Evolutionary conservation across 1,284 basidiomycete genomes (phyloP).

Genomic region (Puccinia coronata): DNA sequence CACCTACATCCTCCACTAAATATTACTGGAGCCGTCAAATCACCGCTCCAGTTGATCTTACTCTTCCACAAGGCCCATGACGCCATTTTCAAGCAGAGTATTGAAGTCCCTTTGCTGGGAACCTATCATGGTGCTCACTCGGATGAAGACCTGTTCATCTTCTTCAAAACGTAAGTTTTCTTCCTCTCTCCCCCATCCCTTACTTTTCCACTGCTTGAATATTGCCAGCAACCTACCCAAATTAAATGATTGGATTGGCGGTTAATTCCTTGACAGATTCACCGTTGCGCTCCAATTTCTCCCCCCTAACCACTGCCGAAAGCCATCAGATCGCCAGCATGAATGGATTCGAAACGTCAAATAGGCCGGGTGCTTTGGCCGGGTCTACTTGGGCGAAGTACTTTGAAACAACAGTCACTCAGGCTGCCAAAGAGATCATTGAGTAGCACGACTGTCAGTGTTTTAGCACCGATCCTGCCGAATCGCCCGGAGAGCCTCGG

Average conservation of each 20-base stretch:
- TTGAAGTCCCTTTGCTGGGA: conserved; percentile 53
- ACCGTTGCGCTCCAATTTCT: background rate
- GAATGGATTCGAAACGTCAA: background rate
- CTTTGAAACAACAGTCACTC: conserved; percentile 40
- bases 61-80: no score
- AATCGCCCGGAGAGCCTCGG: conserved; percentile 24
- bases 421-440: conserved; percentile 47
- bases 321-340: background rate
- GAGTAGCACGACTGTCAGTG: conserved; percentile 32
- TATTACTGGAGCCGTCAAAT: no score
- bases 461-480: background rate
- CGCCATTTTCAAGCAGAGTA: no score
- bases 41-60: no score
- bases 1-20: no score
- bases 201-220: no score
- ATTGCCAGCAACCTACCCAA: conserved; percentile 49
- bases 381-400: conserved; percentile 11
- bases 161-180: conserved; percentile 49
- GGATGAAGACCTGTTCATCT: conserved; percentile 52
- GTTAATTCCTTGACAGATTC: conserved; percentile 18
- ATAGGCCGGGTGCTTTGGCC: background rate
- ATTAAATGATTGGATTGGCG: conserved; percentile 37
- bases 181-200: no score
- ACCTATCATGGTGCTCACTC: conserved; percentile 52
- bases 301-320: background rate